Percentiles rank a stretch among this genome's conserved stretches.
Conservation (phyloP, 192 early-diverging fungal genomes). For the Coemansia sp. region DNA sequence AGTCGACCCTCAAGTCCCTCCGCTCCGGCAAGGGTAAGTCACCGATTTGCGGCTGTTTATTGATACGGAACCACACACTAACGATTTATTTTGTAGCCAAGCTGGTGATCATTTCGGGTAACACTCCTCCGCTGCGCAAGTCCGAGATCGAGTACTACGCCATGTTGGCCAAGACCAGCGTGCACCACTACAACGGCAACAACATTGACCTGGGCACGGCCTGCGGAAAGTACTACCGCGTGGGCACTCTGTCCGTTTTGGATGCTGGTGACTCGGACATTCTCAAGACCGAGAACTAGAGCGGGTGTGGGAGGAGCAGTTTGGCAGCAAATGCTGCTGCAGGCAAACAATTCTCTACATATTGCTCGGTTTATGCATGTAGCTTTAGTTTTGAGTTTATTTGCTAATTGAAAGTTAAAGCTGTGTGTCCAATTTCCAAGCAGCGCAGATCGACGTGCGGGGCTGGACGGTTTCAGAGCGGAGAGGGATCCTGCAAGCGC, state of each 20-base stretch:
- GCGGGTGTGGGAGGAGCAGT: neutral
- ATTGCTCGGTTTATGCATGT: conserved; percentile 4
- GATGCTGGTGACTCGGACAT: conserved; percentile 98
- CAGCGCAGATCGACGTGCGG: conserved; percentile 1
- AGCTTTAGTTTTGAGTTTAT: conserved; percentile 5
- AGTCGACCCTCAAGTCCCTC: conserved; percentile 97
- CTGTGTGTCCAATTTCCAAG: too few species aligned
- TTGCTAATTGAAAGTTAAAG: conserved; percentile 5
- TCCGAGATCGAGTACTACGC: conserved; percentile 99
- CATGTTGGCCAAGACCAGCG: conserved; percentile 99
- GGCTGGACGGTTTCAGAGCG: conserved; percentile 3
- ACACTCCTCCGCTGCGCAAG: conserved; percentile 99
- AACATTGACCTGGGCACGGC: conserved; percentile 99
- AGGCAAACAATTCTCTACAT: neutral
- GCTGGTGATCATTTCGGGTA: conserved; percentile 98
- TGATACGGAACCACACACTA: neutral
- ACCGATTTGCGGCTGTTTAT: neutral
- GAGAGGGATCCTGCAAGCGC: conserved; percentile 1
- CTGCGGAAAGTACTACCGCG: conserved; percentile 99
- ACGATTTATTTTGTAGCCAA: conserved; percentile 61
- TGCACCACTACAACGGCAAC: conserved; percentile 99
- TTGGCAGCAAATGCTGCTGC: neutral
- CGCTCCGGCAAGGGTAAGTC: conserved; percentile 81
- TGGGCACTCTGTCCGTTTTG: conserved; percentile 90
- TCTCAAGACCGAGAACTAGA: conserved; percentile 57